Base-by-base conservation (phyloP, 2,329 filamentous ascomycete genomes). In the Talaromyces rugulosus region DNA sequence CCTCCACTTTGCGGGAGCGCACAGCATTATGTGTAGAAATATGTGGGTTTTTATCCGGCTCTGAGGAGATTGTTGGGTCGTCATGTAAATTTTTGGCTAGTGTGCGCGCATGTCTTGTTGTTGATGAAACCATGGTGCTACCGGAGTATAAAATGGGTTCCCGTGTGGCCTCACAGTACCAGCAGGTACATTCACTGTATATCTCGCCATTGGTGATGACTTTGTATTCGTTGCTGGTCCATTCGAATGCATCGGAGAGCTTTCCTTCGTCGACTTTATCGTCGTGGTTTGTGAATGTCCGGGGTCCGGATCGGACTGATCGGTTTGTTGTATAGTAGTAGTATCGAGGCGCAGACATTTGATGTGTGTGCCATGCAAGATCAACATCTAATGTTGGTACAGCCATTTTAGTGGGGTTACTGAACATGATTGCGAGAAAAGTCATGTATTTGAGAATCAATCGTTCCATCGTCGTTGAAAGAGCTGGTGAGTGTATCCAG, bases 401-500 rank as follows among this genome's bases (percentile, higher is more conserved):
- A 1, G 70, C 69, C 59, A 71, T 71, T 4, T 65, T 60, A 0
- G 36, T 70, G 0, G 72, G 75, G 56, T 77, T 72, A 12, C 74
- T 66, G 27, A 72, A 68, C 63, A 77, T 77, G 57, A 78, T 75
- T 11, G 67, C 59, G 28, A 77, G 70, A n/a, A 85, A 79, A 12
- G 83, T 80, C 14, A 64, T 1, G 75, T 81, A 70, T 79, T 81
- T 92, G 1, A 70, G 71, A 2, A 91, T 76, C 0, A 91, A 79
- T 0, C 89, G 82, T 0, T 73, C 65, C 82, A 91, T 89, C 0
- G 89, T 92, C 0, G 82, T 18, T 5, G 34, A 14, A 7, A 61
- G 27, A 14, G 40, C 77, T 3, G 76, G 75, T 0, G 87, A 82
- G 71, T 91, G 89, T 1, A 93, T 78, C 91, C 90, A 95, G 73